Conservation (phyloP, 139 green algal genomes). For the Chlamydomonas urium region DNA sequence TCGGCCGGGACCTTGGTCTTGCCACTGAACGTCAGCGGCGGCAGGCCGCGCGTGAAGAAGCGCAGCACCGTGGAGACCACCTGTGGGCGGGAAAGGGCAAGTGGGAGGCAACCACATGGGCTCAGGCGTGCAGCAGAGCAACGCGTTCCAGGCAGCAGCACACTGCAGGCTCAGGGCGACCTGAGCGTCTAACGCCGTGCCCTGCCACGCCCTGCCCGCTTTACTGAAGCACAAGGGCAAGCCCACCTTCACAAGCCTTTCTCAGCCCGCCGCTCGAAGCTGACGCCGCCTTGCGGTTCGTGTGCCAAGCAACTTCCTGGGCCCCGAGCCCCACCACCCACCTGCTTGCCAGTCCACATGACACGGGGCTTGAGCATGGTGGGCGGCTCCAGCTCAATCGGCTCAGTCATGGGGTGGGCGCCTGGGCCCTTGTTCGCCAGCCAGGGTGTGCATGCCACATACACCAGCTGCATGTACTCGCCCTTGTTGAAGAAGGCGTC, state of each 20-base stretch:
- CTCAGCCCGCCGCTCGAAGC: no score
- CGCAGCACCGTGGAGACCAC: slow-evolving; percentile 73
- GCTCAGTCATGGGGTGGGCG: neutral
- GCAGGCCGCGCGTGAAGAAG: slow-evolving; percentile 67
- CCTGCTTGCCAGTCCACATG: slow-evolving; percentile 95
- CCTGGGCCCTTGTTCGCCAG: neutral
- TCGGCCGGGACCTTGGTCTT: slow-evolving; percentile 69
- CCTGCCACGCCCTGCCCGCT: no score
- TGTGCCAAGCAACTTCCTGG: no score
- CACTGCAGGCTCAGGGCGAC: no score
- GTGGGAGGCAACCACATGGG: neutral
- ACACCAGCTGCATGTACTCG: slow-evolving; percentile 64
- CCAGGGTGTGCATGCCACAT: slow-evolving; percentile 12
- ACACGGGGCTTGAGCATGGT: slow-evolving; percentile 71
- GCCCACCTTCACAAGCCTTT: no score
- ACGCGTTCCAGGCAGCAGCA: no score
- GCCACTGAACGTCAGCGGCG: slow-evolving; percentile 70
- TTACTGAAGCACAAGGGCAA: no score
- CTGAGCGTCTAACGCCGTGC: no score
- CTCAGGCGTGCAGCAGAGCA: neutral
- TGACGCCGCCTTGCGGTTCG: no score
- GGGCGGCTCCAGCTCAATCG: slow-evolving; percentile 64
- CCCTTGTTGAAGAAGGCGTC: slow-evolving; percentile 78
- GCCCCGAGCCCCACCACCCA: slow-evolving; percentile 4
- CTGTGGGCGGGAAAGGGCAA: slow-evolving; percentile 3